Conservation (phyloP, 2,329 filamentous ascomycete species). For the Epichloe coenophiala region DNA sequence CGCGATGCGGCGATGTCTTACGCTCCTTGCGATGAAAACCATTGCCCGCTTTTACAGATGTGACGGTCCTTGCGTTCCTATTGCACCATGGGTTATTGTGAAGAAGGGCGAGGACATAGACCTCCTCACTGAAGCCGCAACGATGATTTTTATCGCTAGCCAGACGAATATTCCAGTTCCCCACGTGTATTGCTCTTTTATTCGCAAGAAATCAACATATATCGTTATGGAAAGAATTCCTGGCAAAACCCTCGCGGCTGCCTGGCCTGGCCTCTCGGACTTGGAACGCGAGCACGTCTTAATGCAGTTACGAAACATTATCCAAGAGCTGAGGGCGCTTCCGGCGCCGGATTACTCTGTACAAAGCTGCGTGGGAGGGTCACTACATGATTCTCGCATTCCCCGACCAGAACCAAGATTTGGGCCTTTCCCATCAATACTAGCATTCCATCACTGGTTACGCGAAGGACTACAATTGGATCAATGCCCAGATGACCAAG, state of each 20-base stretch:
- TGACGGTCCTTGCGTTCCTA: not conserved
- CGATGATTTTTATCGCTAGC: conserved; percentile 10
- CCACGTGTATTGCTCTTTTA: conserved; percentile 18
- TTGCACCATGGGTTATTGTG: not conserved
- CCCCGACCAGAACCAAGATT: conserved; percentile 8
- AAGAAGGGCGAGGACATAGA: not conserved
- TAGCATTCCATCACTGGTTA: conserved; percentile 21
- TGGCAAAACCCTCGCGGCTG: conserved; percentile 9
- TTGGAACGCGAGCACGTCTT: conserved; percentile 8
- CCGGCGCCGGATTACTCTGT: conserved; percentile 9
- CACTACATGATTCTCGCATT: conserved; percentile 16
- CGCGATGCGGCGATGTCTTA: not conserved
- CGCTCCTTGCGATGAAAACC: not conserved
- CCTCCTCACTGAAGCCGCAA: conserved; percentile 12
- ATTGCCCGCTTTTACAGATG: not conserved
- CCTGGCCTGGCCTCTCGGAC: conserved; percentile 7
- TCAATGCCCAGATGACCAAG: conserved; percentile 6
- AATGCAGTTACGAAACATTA: conserved; percentile 10
- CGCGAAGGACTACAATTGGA: conserved; percentile 14
- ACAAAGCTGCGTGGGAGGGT: conserved; percentile 14
- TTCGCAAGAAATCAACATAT: conserved; percentile 23
- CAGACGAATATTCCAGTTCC: conserved; percentile 13
- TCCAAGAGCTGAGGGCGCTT: conserved; percentile 13
- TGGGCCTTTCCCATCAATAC: conserved; percentile 19
- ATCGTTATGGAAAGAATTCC: conserved; percentile 30